These are phyloP conservation scores for Magnolia kwangsiensis DNA, from an alignment of 164 flowering plant genomes.

Conservation along the genomic window DNA sequence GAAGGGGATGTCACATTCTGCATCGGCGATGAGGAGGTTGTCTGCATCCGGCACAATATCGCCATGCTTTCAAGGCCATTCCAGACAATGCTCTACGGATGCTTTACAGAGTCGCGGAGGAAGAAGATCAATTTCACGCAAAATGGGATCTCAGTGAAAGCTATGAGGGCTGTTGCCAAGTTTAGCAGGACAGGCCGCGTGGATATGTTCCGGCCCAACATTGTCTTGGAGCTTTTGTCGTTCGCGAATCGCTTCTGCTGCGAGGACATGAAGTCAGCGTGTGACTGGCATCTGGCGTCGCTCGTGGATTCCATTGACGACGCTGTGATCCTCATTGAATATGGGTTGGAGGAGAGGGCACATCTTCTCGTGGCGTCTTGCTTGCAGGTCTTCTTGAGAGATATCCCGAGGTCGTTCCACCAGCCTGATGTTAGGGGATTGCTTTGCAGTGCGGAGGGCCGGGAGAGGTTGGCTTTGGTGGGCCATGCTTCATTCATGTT, in stretches of 20 bases:
- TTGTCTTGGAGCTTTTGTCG: slow-evolving; percentile 66
- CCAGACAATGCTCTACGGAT: slow-evolving; percentile 59
- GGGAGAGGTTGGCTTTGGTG: slow-evolving; percentile 39
- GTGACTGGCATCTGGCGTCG: slow-evolving; percentile 62
- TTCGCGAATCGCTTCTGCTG: slow-evolving; percentile 77
- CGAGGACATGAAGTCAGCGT: slow-evolving; percentile 65
- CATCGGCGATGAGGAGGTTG: slow-evolving; percentile 53
- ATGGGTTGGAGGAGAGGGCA: slow-evolving; percentile 71
- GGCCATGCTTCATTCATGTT: slow-evolving; percentile 68
- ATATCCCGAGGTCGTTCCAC: slow-evolving; percentile 55
- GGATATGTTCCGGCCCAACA: slow-evolving; percentile 29
- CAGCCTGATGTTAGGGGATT: slow-evolving; percentile 40
- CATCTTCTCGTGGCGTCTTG: slow-evolving; percentile 67
- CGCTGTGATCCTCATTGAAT: slow-evolving; percentile 60
- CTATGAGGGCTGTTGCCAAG: slow-evolving; percentile 58
- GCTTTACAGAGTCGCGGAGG: slow-evolving; percentile 52
- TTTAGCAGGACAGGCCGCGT: slow-evolving; percentile 58
- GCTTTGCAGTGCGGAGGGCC: slow-evolving; percentile 51
- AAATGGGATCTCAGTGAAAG: slow-evolving; percentile 53
- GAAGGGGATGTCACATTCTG: slow-evolving; percentile 44
- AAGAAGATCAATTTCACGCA: slow-evolving; percentile 52
- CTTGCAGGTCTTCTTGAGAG: slow-evolving; percentile 68
- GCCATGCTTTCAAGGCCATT: slow-evolving; percentile 66
- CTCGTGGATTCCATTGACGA: slow-evolving; percentile 43
- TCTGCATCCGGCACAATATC: slow-evolving; percentile 47